phyloP scores from a whole-genome alignment of 305 asterid species.

The Solanum hybrid region DNA sequence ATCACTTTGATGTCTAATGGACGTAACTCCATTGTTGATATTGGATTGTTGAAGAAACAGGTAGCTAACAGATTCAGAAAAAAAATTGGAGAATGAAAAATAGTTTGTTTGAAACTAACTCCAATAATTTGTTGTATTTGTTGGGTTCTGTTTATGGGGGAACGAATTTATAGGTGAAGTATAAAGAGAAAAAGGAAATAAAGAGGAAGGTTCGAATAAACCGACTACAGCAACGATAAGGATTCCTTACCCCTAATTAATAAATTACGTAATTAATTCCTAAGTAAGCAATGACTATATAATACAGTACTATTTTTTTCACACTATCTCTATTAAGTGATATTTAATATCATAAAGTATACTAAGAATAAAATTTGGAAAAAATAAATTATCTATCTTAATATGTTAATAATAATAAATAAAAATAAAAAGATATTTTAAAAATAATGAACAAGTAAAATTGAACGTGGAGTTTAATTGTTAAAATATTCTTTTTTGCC shows the following conservation, averaged over 20 bases:
- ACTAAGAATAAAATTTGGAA: too few relatives aligned
- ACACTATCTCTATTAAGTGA: too few relatives aligned
- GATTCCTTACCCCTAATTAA: background rate
- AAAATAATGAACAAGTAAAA: too few relatives aligned
- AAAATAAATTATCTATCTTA: too few relatives aligned
- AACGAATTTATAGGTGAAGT: background rate
- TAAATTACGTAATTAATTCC: background rate
- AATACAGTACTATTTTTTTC: too few relatives aligned
- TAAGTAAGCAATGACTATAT: background rate
- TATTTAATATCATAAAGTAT: too few relatives aligned
- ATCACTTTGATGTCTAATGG: slow-evolving; percentile 47
- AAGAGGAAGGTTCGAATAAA: background rate
- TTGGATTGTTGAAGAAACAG: background rate
- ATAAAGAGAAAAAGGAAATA: background rate
- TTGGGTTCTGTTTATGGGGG: background rate
- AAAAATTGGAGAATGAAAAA: background rate
- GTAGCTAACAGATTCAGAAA: background rate
- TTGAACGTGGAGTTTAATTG: background rate
- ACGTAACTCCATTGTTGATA: slow-evolving; percentile 40
- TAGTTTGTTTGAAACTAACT: background rate
- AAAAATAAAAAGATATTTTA: too few relatives aligned
- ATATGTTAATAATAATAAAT: too few relatives aligned
- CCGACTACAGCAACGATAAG: background rate
- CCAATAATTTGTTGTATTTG: background rate
- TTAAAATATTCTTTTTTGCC: background rate